Evolutionary conservation across 1,139 yeast genomes (phyloP).

Genomic region (Kodamaea sp.): DNA sequence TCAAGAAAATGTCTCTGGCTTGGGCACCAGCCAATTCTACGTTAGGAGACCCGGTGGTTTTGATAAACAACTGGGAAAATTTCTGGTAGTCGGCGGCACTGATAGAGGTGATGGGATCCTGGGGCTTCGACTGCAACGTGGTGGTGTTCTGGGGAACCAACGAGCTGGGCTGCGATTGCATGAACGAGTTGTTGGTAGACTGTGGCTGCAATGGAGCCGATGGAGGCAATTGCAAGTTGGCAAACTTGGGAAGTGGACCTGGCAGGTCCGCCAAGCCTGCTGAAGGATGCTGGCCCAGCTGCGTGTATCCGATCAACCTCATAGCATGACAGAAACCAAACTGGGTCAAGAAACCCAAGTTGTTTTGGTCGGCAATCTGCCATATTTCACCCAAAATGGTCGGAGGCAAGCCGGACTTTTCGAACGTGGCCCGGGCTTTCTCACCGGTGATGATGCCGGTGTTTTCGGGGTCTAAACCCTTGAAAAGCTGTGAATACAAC

Average conservation of each 20-base stretch:
- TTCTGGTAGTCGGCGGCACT: slow-evolving; percentile 65
- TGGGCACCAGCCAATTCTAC: slow-evolving; percentile 63
- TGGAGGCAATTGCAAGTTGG: slow-evolving; percentile 29
- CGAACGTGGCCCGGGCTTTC: slow-evolving; percentile 81
- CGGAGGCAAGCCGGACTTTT: slow-evolving; percentile 83
- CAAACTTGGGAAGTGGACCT: slow-evolving; percentile 61
- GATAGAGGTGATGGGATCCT: slow-evolving; percentile 58
- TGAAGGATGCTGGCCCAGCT: slow-evolving; percentile 63
- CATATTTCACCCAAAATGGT: slow-evolving; percentile 84
- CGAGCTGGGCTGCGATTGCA: slow-evolving; percentile 52
- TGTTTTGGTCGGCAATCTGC: slow-evolving; percentile 86
- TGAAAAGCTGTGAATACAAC: slow-evolving; percentile 73
- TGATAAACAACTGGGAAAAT: slow-evolving; percentile 73
- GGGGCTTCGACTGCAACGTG: slow-evolving; percentile 32
- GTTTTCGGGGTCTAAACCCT: slow-evolving; percentile 74
- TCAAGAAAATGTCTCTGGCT: slow-evolving; percentile 83
- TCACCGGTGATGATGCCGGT: slow-evolving; percentile 89
- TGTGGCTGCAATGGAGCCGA: slow-evolving; percentile 29
- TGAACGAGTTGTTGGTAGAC: slow-evolving; percentile 41
- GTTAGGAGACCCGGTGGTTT: slow-evolving; percentile 59
- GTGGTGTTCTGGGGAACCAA: slow-evolving; percentile 38
- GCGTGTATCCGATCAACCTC: slow-evolving; percentile 88
- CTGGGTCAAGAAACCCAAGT: slow-evolving; percentile 82
- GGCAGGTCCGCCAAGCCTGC: slow-evolving; percentile 52
- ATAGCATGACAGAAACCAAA: slow-evolving; percentile 82